These are phyloP conservation scores for Sophora flavescens DNA, from an alignment of 306 rosid genomes.

Conservation along the genomic window DNA sequence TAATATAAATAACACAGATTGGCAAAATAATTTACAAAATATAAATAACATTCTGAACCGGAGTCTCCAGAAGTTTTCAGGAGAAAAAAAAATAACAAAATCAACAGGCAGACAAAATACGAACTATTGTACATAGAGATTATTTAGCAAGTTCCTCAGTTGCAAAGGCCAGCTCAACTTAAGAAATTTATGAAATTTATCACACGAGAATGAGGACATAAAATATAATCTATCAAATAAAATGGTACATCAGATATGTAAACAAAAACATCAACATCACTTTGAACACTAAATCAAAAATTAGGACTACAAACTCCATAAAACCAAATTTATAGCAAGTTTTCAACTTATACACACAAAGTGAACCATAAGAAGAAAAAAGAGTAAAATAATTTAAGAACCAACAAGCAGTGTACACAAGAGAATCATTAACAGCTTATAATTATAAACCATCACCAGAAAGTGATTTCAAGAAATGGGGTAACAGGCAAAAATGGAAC, in stretches of 20 bases:
- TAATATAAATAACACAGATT: slow-evolving; percentile 28
- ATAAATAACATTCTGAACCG: slow-evolving; percentile 9
- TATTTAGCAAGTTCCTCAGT: slow-evolving; percentile 29
- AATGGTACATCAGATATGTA: slow-evolving; percentile 19
- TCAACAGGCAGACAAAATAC: slow-evolving; percentile 17
- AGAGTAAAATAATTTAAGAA: background rate
- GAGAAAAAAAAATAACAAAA: slow-evolving; percentile 27
- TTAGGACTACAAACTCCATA: slow-evolving; percentile 1
- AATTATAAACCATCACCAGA: too few species aligned
- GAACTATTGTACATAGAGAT: slow-evolving; percentile 10
- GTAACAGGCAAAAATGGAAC: too few species aligned
- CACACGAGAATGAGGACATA: slow-evolving; percentile 1
- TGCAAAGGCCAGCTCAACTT: slow-evolving; percentile 30
- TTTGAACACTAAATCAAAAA: slow-evolving; percentile 35
- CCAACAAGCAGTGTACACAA: slow-evolving; percentile 19
- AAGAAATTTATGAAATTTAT: background rate
- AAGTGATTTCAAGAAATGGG: too few species aligned
- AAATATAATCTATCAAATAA: slow-evolving; percentile 41
- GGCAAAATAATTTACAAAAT: slow-evolving; percentile 36
- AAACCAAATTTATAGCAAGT: slow-evolving; percentile 14
- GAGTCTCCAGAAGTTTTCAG: slow-evolving; percentile 7
- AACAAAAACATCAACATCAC: slow-evolving; percentile 30
- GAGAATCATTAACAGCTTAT: slow-evolving; percentile 37
- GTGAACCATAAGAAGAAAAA: slow-evolving; percentile 22
- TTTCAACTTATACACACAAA: slow-evolving; percentile 26